Evolutionary conservation across 1,284 basidiomycete species (phyloP), one percentile per base, ranked within the genome.

Genomic region (Melampsora americana): DNA sequence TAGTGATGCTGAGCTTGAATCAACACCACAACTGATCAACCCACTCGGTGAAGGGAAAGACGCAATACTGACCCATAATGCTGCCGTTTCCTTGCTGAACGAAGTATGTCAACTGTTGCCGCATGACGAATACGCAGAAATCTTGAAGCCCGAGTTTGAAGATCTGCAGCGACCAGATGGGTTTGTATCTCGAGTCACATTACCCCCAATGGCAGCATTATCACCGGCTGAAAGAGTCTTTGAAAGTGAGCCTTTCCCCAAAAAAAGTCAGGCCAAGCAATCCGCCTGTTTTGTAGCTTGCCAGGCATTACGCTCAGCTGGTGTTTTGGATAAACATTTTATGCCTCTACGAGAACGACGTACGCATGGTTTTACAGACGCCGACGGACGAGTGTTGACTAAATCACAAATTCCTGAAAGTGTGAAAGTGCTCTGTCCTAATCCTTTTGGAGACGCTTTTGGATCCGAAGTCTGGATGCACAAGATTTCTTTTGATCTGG

Each of bases 321-420:
- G 89, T 64, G 88, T 91, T 5, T 89, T 93, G 79, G 89, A 93
- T 79, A 88, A 91, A 71, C 89, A 90, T 80, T 86, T 94, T 1
- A 85, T 92, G 11, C 91, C 92, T 1, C 83, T 80, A 88, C 72
- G 88, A 85, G 39, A 67, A 32, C 62, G 32, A 18, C 65, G 68
- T 32, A 48, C 26, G 11, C 11, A 3, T 68, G 42, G 46, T 11
- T 3, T 28, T 69, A 85, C 84, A 16, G 77, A 78, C 39, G 77
- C 73, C 26, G 48, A 78, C 50, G 77, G 73, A 26, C 60, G 73
- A 65, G 42, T 62, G 30, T 42, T 78, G n/a, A 35, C 64, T n/a
- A 53, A 23, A 11, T 26, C 30, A 14, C 23, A 30, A 39, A 28
- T 75, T 14, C 44, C 72, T 12, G 72, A 75, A 12, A 53, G 59